phyloP scores from a whole-genome alignment of 192 early-diverging fungal genomes.

The Backusella macrospora region DNA sequence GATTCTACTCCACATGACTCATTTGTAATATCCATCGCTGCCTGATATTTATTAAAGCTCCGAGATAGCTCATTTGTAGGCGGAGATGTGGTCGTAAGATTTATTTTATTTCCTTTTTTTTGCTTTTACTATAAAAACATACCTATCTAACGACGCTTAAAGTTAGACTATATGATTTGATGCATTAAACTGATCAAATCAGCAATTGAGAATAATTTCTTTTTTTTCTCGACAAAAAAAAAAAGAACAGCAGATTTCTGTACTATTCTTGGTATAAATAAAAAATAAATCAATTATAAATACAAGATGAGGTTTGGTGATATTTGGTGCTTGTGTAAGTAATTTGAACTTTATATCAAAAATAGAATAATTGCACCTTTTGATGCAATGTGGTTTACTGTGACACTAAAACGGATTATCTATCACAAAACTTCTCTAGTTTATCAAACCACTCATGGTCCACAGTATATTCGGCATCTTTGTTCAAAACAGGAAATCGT shows the following conservation, averaged over 20 bases:
- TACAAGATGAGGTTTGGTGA: background rate
- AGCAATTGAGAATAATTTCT: background rate
- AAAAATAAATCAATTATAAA: background rate
- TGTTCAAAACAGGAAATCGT: slow-evolving; percentile 14
- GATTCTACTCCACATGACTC: slow-evolving; percentile 6
- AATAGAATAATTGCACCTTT: slow-evolving; percentile 14
- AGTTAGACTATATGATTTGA: background rate
- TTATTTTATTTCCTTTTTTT: background rate
- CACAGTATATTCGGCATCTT: slow-evolving; percentile 6
- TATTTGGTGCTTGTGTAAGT: slow-evolving; percentile 3
- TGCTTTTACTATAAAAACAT: background rate
- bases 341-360: slow-evolving; percentile 15
- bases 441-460: background rate
- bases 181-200: background rate
- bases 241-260: background rate
- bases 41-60: background rate
- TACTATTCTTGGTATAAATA: background rate
- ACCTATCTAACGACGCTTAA: background rate
- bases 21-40: background rate
- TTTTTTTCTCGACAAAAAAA: background rate
- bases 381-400: background rate
- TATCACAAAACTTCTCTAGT: slow-evolving; percentile 5
- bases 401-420: background rate
- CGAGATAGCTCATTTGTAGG: background rate
- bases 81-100: background rate